Conservation (phyloP, 2,329 filamentous ascomycete species). For the Curvularia verruculosa region DNA sequence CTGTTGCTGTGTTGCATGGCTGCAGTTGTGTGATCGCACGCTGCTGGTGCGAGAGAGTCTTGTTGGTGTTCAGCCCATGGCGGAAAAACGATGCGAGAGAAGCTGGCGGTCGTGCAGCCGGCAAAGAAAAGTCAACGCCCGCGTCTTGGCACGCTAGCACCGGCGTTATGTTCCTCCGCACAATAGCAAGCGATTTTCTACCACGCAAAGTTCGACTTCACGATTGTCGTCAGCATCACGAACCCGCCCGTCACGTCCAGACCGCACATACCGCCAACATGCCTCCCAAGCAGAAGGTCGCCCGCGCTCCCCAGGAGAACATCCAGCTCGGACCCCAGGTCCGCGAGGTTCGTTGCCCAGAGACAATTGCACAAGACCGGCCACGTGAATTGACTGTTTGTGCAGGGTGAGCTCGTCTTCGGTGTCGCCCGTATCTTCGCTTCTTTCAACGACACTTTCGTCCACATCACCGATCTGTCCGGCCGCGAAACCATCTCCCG, state of each 20-base stretch:
- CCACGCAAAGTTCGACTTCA: slow-evolving; percentile 29
- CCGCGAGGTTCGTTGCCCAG: slow-evolving; percentile 69
- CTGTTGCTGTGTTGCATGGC: slow-evolving; percentile 67
- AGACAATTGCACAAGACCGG: slow-evolving; percentile 8
- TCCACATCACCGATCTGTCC: slow-evolving; percentile 98
- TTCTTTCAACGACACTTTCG: slow-evolving; percentile 69
- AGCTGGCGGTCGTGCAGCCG: slow-evolving; percentile 15
- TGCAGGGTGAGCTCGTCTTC: slow-evolving; percentile 89
- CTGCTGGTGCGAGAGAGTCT: slow-evolving; percentile 28
- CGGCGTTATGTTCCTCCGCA: slow-evolving; percentile 21
- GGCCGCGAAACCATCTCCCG: slow-evolving; percentile 99
- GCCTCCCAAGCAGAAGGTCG: slow-evolving; percentile 86
- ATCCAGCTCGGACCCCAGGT: slow-evolving; percentile 90
- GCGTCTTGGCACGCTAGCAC: slow-evolving; percentile 20
- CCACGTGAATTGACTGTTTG: slow-evolving; percentile 26
- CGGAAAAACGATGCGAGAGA: slow-evolving; percentile 19
- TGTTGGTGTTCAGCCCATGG: slow-evolving; percentile 41
- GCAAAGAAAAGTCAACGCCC: slow-evolving; percentile 27
- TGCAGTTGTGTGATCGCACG: slow-evolving; percentile 38
- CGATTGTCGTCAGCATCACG: slow-evolving; percentile 30
- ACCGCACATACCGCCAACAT: slow-evolving; percentile 59
- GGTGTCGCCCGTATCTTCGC: slow-evolving; percentile 98
- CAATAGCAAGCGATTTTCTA: slow-evolving; percentile 19
- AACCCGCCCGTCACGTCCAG: slow-evolving; percentile 37
- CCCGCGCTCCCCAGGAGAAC: slow-evolving; percentile 87